Base-by-base conservation (phyloP, 208 protist genomes). In the Porcisia hertigi region DNA sequence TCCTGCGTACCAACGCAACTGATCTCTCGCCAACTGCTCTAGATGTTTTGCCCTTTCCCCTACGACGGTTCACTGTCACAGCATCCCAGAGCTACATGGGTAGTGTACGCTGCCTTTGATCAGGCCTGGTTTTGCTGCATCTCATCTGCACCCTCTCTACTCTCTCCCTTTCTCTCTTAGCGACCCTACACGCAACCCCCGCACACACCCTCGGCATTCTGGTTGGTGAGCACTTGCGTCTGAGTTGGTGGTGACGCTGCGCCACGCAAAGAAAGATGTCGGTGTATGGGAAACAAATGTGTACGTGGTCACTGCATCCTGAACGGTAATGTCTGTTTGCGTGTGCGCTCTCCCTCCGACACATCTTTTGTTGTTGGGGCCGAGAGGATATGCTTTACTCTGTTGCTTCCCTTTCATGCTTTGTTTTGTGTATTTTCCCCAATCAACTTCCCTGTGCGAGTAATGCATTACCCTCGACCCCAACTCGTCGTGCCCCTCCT, bases 1-100 rank as follows among this genome's bases (percentile, higher is more conserved):
- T 36, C 58, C 75, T 79, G 75, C 75, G 67, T 47, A 20, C 34
- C 60, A 52, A 41, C 75, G 75, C 75, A 74, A 67, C 75, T 79
- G 75, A 79, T 79, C 75, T 79, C 75, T 69, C 75, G 30, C 58
- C 8, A 39, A n/a, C 43, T 6, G 23, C 45, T 4, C 54, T 69
- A n/a, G 71, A 57, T 76, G 23, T 41, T 20, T 23, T 70, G 45
- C 25, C 25, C n/a, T 11, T n/a, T 34, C 63, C 23, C 23, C 23
- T 30, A 30, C 30, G 30, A 30, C 30, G 30, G 30, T 30, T 30
- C 30, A 30, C 30, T 30, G 30, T 30, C 30, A 30, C 30, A 30
- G 30, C 30, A 30, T 30, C 30, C 30, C 30, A 30, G 30, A 30
- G 30, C 30, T 30, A 30, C 30, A 30, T 30, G 0, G 30, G 30